phyloP scores from a whole-genome alignment of 2,329 filamentous ascomycete genomes.

The Xylaria sp. region DNA sequence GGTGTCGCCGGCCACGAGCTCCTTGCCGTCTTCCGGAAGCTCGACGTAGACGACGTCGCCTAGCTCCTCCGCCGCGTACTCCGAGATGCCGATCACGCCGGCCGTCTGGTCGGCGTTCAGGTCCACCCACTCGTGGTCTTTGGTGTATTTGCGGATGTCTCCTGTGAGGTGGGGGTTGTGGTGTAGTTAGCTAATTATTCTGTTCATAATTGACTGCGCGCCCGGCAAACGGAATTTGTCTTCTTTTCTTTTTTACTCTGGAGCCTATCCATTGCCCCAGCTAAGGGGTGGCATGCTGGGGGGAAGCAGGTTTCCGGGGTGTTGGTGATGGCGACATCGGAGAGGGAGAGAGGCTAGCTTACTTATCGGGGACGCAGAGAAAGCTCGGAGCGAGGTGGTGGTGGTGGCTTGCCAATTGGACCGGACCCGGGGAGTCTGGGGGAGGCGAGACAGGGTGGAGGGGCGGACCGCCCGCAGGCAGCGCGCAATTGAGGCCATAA shows the following conservation, averaged over 20 bases:
- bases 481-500: conserved; percentile 68
- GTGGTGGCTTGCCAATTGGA: conserved; percentile 52
- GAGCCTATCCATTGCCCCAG: too few species aligned
- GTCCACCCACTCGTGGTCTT: conserved; percentile 99
- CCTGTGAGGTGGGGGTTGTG: conserved; percentile 53
- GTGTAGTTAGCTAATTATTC: conserved; percentile 5
- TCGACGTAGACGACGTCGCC: conserved; percentile 98
- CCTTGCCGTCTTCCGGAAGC: conserved; percentile 78
- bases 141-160: conserved; percentile 85
- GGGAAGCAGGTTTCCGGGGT: background rate
- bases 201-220: background rate
- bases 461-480: conserved; percentile 63
- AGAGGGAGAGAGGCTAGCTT: conserved; percentile 46
- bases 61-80: conserved; percentile 90
- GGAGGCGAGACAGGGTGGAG: conserved; percentile 56
- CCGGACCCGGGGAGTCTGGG: conserved; percentile 49
- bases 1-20: conserved; percentile 79
- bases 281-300: too few species aligned
- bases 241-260: too few species aligned
- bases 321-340: conserved; percentile 53
- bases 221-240: too few species aligned
- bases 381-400: conserved; percentile 56
- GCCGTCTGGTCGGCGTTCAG: conserved; percentile 83
- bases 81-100: conserved; percentile 85
- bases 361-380: conserved; percentile 60